Percentiles rank a stretch among this genome's conserved stretches.
These are phyloP conservation scores for Hypsizygus ulmarius DNA, from an alignment of 1,284 basidiomycete genomes.

Conservation along the genomic window DNA sequence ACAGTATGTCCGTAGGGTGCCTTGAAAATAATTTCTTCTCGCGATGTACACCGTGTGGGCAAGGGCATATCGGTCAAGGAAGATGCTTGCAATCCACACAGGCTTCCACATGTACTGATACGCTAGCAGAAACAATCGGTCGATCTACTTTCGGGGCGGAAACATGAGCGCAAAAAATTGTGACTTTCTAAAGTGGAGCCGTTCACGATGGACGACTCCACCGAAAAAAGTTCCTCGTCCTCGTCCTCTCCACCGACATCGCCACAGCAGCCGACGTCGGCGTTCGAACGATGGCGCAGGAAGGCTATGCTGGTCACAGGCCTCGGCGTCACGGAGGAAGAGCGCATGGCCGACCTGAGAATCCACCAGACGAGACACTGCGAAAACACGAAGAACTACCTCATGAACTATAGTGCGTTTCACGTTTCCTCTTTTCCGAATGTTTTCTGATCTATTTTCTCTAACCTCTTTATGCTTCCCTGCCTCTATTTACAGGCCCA, in stretches of 20 bases:
- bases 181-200: constrained; percentile 3
- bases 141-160: no score
- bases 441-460: background rate
- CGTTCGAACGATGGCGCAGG: constrained; percentile 55
- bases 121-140: no score
- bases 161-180: no score
- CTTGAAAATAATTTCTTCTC: no score
- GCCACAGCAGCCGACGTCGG: constrained; percentile 21
- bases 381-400: constrained; percentile 56
- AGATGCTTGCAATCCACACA: no score
- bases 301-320: constrained; percentile 55
- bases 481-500: constrained; percentile 55
- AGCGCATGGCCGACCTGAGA: constrained; percentile 44
- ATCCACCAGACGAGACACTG: constrained; percentile 45
- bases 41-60: no score
- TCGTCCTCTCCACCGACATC: constrained; percentile 11
- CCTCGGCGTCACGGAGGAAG: constrained; percentile 51
- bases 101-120: no score
- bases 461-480: background rate
- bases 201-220: constrained; percentile 28
- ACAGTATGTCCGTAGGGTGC: no score
- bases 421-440: background rate
- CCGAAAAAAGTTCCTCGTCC: constrained; percentile 24
- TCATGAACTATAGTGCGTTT: constrained; percentile 47
- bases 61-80: no score